Conservation (phyloP, 176 grass and related monocot genomes). For the Carex kokanica region DNA sequence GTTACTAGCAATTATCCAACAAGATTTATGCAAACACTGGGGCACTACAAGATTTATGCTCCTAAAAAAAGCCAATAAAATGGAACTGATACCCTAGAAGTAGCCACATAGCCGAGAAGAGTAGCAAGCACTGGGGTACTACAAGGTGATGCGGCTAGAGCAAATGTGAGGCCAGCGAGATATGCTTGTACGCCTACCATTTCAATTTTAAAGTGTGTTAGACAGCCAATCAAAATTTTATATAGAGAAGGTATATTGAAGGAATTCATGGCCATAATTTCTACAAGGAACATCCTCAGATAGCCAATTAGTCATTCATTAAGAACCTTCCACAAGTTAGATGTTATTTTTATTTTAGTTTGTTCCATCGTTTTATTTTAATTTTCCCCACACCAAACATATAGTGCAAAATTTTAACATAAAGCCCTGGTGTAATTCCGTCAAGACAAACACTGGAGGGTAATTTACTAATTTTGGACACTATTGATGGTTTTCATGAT, state of each 20-base stretch:
- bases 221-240: slow-evolving; percentile 19
- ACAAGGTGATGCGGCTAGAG: slow-evolving; percentile 91
- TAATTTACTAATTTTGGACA: neutral
- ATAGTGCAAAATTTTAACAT: neutral
- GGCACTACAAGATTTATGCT: too few relatives aligned
- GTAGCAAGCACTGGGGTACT: slow-evolving; percentile 97
- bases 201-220: neutral
- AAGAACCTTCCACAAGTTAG: neutral
- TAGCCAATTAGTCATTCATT: neutral
- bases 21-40: neutral
- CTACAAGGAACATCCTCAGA: neutral
- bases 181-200: slow-evolving; percentile 89
- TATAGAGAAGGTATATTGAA: slow-evolving; percentile 16
- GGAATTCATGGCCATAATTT: neutral
- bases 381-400: neutral
- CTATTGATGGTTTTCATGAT: neutral
- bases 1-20: neutral
- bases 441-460: neutral
- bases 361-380: neutral
- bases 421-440: neutral
- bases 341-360: neutral
- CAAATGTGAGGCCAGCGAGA: slow-evolving; percentile 95
- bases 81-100: slow-evolving; percentile 67
- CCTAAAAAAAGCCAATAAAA: neutral
- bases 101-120: slow-evolving; percentile 87